Conservation (phyloP, 176 grass and related monocot genomes). For the Elaeis guineensis region DNA sequence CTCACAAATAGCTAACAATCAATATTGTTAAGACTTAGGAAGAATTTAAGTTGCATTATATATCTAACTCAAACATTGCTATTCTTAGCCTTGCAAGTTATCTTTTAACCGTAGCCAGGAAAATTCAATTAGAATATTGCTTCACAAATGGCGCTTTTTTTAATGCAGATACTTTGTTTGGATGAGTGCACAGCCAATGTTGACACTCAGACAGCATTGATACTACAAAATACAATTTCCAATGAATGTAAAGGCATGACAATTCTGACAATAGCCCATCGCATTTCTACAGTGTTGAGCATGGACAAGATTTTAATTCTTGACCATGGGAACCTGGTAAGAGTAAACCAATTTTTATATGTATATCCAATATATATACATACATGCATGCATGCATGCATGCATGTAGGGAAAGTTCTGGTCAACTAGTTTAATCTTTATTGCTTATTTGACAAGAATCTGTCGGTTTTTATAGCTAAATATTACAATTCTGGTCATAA, state of each 20-base stretch:
- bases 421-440: no score
- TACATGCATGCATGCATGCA: no score
- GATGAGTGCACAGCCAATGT: slow-evolving; percentile 91
- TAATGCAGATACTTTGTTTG: slow-evolving; percentile 62
- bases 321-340: slow-evolving; percentile 70
- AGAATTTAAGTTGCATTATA: no score
- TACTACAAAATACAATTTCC: slow-evolving; percentile 75
- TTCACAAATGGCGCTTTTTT: background rate
- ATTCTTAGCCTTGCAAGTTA: no score
- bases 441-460: no score
- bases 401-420: no score
- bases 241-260: slow-evolving; percentile 68
- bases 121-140: slow-evolving; percentile 3
- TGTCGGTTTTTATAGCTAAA: no score
- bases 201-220: slow-evolving; percentile 57
- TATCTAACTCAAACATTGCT: no score
- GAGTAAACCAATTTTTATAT: background rate
- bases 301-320: slow-evolving; percentile 83
- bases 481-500: no score
- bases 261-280: slow-evolving; percentile 83
- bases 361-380: no score
- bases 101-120: background rate
- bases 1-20: no score
- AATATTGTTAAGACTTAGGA: no score
- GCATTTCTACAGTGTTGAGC: slow-evolving; percentile 79